These are phyloP conservation scores for Ambrosiella cleistominuta DNA, from an alignment of 2,329 filamentous ascomycete species.

Conservation along the genomic window DNA sequence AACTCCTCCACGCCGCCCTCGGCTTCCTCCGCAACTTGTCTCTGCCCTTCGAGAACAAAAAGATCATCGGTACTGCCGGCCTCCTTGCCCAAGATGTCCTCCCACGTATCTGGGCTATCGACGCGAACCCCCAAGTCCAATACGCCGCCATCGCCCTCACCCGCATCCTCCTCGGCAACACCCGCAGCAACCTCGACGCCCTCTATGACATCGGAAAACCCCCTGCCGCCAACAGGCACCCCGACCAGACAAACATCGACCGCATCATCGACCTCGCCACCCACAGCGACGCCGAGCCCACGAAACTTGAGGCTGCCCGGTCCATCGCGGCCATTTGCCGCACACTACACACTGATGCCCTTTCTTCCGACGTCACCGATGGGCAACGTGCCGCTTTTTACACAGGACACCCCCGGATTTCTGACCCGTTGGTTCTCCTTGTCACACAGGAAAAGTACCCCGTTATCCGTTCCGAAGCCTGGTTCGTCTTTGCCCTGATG, in stretches of 20 bases:
- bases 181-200: constrained; percentile 31
- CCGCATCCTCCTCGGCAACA: constrained; percentile 37
- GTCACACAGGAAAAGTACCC: constrained; percentile 41
- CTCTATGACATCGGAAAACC: constrained; percentile 27
- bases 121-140: constrained; percentile 38
- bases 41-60: constrained; percentile 38
- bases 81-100: constrained; percentile 30
- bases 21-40: constrained; percentile 49
- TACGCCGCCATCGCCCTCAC: constrained; percentile 41
- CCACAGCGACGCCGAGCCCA: constrained; percentile 29
- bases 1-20: constrained; percentile 38
- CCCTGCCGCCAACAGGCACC: constrained; percentile 17
- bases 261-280: constrained; percentile 23
- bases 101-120: constrained; percentile 36
- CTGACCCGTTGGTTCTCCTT: constrained; percentile 31
- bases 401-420: constrained; percentile 24
- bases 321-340: constrained; percentile 35
- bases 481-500: constrained; percentile 46
- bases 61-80: constrained; percentile 26
- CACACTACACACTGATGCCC: constrained; percentile 29
- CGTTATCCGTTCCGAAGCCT: constrained; percentile 39
- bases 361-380: neutral
- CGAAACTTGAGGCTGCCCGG: constrained; percentile 41
- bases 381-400: constrained; percentile 26
- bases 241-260: constrained; percentile 12